Evolutionary conservation across 352 stramenopile genomes (phyloP), one percentile per base, ranked within the genome.

Genomic region (Phytophthora capsici): DNA sequence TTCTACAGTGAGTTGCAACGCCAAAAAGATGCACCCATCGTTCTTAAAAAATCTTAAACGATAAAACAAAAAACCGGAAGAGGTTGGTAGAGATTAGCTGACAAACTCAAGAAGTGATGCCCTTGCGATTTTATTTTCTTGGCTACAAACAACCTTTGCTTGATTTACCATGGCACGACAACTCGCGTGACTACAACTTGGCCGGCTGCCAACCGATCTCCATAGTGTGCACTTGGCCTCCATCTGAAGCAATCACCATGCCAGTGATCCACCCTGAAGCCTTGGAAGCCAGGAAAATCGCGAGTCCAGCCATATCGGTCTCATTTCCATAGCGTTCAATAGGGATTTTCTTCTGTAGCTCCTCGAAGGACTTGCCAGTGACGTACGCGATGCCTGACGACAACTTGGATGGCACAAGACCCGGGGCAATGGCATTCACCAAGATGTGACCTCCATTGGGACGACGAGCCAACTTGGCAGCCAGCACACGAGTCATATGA

Each of bases 381-480:
- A 65, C 73, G 2, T 80, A 66, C 7, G 71, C 69, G 40, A 98
- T 86, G 23, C 89, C 87, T 41, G 89, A 66, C 10, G 84, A 90
- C 97, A 99, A 98, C 46, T 94, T 88, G 41, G 82, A 93, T 3
- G 88, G 90, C 30, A 99, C 89, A 50, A 97, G 87, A 12, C 97
- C 96, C 0, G 95, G 96, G 4, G 93, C 94, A 32, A 99, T 88
- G 30, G 89, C 90, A 73, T 99, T 99, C 9, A 98, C 95, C 2
- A 97, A 92, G 56, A 99, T 98, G 66, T 90, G 80, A 25, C 94
- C 84, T 14, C 84, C 82, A 47, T 91, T 90, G 7, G 82, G 75
- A 13, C 78, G 83, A 38, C 77, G 79, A 6, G 85, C 92, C 25
- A 99, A 83, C 70, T 99, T 96, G 4, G 85, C 79, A 0, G 94